Conservation (phyloP, 805 yeast genomes). For the Cephaloascus fragrans region DNA sequence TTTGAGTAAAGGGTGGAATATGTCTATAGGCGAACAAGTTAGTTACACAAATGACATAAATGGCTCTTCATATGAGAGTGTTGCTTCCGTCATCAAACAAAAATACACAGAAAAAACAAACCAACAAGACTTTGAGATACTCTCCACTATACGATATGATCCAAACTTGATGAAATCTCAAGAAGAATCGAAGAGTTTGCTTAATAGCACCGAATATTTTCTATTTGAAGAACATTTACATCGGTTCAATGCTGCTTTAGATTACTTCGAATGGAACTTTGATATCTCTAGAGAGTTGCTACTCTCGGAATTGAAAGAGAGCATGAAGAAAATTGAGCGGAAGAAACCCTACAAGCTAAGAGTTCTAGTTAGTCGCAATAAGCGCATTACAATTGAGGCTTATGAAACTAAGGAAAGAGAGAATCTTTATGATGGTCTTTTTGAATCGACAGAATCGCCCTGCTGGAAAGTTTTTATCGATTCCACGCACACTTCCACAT, state of each 20-base stretch:
- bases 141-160: slow-evolving; percentile 71
- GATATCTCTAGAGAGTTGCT: slow-evolving; percentile 33
- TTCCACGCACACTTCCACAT: slow-evolving; percentile 35
- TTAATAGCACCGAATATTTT: slow-evolving; percentile 30
- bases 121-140: slow-evolving; percentile 37
- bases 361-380: slow-evolving; percentile 26
- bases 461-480: slow-evolving; percentile 61
- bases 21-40: too few species aligned
- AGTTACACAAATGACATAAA: too few species aligned
- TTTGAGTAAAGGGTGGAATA: too few species aligned
- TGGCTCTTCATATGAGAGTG: not conserved
- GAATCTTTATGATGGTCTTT: slow-evolving; percentile 16
- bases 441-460: slow-evolving; percentile 3
- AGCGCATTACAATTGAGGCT: slow-evolving; percentile 17
- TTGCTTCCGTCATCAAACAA: not conserved
- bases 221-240: slow-evolving; percentile 55
- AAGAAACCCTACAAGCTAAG: slow-evolving; percentile 36
- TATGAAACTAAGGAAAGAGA: slow-evolving; percentile 1
- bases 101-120: slow-evolving; percentile 7
- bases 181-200: not conserved
- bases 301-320: slow-evolving; percentile 26
- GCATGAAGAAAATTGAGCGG: slow-evolving; percentile 18
- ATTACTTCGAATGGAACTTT: slow-evolving; percentile 42
- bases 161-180: slow-evolving; percentile 32
- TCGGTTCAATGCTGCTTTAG: slow-evolving; percentile 44